Conservation (phyloP, 331 rosid species). For the Quercus tomentella region DNA sequence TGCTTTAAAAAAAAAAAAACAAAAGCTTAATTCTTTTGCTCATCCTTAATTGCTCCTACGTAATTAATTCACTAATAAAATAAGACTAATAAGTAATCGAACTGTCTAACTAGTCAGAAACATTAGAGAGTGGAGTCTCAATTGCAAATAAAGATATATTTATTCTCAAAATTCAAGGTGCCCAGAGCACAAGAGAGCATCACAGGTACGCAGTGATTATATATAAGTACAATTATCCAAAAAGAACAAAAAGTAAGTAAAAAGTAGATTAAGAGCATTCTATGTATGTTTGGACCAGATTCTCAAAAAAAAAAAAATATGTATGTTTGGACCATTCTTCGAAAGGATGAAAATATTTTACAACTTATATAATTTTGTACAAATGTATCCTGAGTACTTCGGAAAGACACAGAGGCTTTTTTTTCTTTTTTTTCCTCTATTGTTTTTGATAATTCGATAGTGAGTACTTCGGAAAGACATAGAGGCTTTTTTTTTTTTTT, state of each 20-base stretch:
- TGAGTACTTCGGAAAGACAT: too few relatives aligned
- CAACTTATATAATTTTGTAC: too few relatives aligned
- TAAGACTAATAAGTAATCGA: background rate
- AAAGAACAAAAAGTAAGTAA: conserved; percentile 30
- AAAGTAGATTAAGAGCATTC: conserved; percentile 1
- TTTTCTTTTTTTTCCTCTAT: too few relatives aligned
- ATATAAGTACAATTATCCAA: conserved; percentile 19
- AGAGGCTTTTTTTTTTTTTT: too few relatives aligned
- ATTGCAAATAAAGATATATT: conserved; percentile 23
- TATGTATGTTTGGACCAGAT: conserved; percentile 8
- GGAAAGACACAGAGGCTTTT: too few relatives aligned
- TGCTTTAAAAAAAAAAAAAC: background rate
- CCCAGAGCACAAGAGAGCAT: conserved; percentile 3
- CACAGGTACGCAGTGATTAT: conserved; percentile 16
- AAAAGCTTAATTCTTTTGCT: background rate
- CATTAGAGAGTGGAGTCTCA: conserved; percentile 20
- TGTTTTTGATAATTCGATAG: too few relatives aligned
- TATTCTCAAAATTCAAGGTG: conserved; percentile 12
- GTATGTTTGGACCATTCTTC: conserved; percentile 7
- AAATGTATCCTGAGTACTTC: too few relatives aligned
- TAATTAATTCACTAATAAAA: conserved; percentile 3
- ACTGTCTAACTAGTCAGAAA: conserved; percentile 9
- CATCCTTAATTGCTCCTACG: conserved; percentile 5
- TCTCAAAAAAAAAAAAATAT: too few relatives aligned
- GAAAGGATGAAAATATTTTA: too few relatives aligned